These are phyloP conservation scores for Isoetes engelmannii DNA, from an alignment of 83 land plant genomes.

Conservation along the genomic window DNA sequence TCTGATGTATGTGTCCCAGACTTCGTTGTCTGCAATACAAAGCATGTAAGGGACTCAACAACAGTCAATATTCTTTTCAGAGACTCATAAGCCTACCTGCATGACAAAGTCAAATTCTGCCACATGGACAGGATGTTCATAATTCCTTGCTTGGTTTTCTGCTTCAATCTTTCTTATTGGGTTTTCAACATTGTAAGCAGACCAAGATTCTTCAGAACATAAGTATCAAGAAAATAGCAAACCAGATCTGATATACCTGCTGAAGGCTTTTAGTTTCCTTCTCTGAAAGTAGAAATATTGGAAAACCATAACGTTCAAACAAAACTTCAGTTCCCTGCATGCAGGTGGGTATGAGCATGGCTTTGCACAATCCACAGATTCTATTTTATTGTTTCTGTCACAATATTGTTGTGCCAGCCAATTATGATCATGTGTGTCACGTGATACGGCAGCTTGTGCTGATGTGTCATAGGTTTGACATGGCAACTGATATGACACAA, in stretches of 20 bases:
- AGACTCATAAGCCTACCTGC: conserved; percentile 48
- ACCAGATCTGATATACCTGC: background rate
- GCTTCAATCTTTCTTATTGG: conserved; percentile 32
- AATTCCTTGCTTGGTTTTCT: conserved; percentile 35
- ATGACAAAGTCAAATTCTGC: conserved; percentile 84
- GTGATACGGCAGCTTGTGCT: background rate
- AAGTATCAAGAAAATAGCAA: background rate
- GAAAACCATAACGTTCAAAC: conserved; percentile 62
- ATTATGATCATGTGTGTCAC: background rate
- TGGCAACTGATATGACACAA: background rate
- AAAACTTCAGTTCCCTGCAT: conserved; percentile 69
- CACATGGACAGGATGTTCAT: conserved; percentile 43
- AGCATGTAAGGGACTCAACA: conserved; percentile 7
- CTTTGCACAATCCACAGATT: background rate
- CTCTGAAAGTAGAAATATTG: conserved; percentile 70
- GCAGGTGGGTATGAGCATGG: background rate
- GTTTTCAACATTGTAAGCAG: background rate
- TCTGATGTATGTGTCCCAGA: conserved; percentile 67
- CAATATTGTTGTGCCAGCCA: background rate
- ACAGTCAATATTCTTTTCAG: conserved; percentile 3
- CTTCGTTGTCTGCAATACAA: conserved; percentile 57
- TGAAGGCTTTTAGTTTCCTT: background rate
- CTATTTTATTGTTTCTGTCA: background rate
- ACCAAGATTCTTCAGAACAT: background rate
- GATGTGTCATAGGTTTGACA: background rate